Evolutionary conservation across 2,329 filamentous ascomycete species (phyloP), one percentile per base, ranked within the genome.

Genomic region (Fusarium albidum): DNA sequence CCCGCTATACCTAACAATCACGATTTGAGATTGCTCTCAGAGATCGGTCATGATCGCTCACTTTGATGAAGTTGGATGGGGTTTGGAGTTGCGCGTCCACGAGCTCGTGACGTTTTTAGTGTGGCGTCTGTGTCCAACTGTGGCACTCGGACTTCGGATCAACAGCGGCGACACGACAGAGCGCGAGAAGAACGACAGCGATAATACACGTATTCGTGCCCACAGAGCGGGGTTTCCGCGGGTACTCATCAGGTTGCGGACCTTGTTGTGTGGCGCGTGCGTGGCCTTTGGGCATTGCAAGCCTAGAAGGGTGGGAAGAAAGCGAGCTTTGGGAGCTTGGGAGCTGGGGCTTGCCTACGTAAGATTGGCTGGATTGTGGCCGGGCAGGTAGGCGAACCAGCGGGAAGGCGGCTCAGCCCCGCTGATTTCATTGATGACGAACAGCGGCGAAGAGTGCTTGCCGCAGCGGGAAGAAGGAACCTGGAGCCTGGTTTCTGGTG

Each of bases 391-490:
- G 42, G n/a, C 29, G 26, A 33, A 45, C 42, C 29, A 49, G 54
- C 34, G 35, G 34, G 28, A 42, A 40, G 45, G 47, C 51, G 32
- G 37, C 59, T 63, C 49, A 63, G 59, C 59, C 59, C 59, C 59
- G 44, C 58, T 61, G 43, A 13, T 52, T 50, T 46, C 34, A 43
- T 53, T 58, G 60, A 62, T 63, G 60, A 63, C 63, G 60, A 64
- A 49, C 37, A 48, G 52, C 46, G 46, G 29, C 42, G 29, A 31
- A 44, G 25, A 34, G 45, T 49, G 34, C 40, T 51, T 35, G 34
- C n/a, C n/a, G n/a, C n/a, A n/a, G n/a, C n/a, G n/a, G n/a, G n/a
- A n/a, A 29, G 43, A 29, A 46, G 15, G 41, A 27, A 47, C n/a
- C 18, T 32, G 55, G 43, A 51, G 58, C 58, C 54, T 39, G 34